Conservation (phyloP, 805 yeast genomes). For the Metschnikowia santaceciliae region DNA sequence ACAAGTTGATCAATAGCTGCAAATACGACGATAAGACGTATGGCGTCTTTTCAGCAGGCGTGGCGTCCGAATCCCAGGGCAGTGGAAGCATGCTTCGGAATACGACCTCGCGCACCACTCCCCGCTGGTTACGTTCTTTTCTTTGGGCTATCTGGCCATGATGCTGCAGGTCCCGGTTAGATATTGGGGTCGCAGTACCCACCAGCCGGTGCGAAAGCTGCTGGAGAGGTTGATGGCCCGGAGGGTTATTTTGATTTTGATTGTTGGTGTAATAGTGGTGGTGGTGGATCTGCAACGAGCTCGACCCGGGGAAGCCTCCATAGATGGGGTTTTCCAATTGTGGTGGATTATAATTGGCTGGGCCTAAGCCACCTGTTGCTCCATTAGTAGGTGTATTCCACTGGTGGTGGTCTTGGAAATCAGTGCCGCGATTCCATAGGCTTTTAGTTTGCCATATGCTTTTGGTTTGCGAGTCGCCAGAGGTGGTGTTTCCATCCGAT, state of each 20-base stretch:
- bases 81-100: conserved; percentile 38
- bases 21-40: conserved; percentile 59
- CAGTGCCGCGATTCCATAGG: neutral
- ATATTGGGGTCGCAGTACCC: neutral
- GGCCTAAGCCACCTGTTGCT: neutral
- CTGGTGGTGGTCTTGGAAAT: neutral
- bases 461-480: neutral
- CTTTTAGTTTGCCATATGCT: neutral
- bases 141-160: neutral
- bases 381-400: neutral
- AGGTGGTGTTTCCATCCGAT: neutral
- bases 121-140: neutral
- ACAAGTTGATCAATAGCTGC: conserved; percentile 50
- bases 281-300: conserved; percentile 36
- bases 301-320: neutral
- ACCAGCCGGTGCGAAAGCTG: neutral
- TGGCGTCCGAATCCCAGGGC: conserved; percentile 54
- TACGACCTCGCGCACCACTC: neutral
- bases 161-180: neutral
- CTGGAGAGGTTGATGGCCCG: neutral
- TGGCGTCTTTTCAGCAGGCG: conserved; percentile 50
- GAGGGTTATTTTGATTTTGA: conserved; percentile 31
- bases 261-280: conserved; percentile 39
- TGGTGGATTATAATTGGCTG: neutral
- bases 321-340: neutral